These are phyloP conservation scores for Isoetes taiwanensis DNA, from an alignment of 75 land plant genomes.

Conservation along the genomic window DNA sequence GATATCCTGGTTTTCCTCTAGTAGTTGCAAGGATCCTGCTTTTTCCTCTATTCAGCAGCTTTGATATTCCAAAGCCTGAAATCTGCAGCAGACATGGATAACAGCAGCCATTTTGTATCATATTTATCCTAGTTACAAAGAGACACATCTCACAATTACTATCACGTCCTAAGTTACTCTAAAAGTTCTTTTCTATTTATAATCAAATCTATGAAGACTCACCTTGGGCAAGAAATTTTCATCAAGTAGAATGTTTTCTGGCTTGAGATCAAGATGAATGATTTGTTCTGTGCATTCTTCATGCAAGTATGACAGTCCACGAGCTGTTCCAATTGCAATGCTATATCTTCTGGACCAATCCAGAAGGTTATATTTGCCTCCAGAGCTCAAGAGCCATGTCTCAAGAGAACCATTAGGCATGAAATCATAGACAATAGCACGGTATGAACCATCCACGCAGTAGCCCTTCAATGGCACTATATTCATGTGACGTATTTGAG, in stretches of 20 bases:
- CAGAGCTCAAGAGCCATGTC: not conserved
- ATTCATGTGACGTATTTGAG: not conserved
- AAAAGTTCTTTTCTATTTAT: not conserved
- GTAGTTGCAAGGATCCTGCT: not conserved
- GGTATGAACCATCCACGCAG: not conserved
- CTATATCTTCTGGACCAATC: not conserved
- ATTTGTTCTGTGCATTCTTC: conserved; percentile 3
- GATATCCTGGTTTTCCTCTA: conserved; percentile 2
- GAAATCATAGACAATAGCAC: conserved; percentile 2
- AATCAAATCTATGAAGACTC: not conserved
- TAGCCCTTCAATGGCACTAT: not conserved
- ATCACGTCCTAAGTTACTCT: too few species aligned
- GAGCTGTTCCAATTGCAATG: conserved; percentile 1
- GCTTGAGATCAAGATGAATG: not conserved
- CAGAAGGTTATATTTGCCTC: not conserved
- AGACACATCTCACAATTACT: too few species aligned
- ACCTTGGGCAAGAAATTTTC: not conserved
- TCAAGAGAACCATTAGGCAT: conserved; percentile 7
- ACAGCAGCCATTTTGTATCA: too few species aligned
- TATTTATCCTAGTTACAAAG: too few species aligned
- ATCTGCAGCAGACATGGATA: conserved; percentile 1
- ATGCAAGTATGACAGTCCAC: not conserved
- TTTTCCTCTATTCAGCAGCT: not conserved
- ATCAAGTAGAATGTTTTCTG: conserved; percentile 5
- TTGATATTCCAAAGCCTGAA: not conserved